Base-by-base conservation (phyloP, 2,329 filamentous ascomycete genomes). In the Monilinia fructicola region DNA sequence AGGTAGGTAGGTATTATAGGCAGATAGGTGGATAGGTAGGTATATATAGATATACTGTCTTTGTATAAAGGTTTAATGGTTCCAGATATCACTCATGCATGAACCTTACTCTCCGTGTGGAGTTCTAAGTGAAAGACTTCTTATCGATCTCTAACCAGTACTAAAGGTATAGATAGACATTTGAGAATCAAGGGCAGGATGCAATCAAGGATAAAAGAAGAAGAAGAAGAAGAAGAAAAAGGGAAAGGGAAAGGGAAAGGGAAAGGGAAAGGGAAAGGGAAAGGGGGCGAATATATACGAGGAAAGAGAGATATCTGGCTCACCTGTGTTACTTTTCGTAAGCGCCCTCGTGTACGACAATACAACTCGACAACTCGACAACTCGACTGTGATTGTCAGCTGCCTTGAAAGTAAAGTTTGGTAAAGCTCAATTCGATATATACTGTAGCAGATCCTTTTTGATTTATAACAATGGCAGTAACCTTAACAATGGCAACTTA, bases 81-180 rank as follows among this genome's bases (percentile, higher is more conserved):
- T 50, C 21, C 21, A 18, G 28, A 50, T 11, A 11, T 26, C 7
- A 28, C 26, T 26, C 7, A 28, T 21, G n/a, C 26, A 18, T 38
- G 28, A 4, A 38, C 23, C 44, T 50, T 21, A 21, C 9, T 7
- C 16, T 18, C 26, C 11, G 21, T 3, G 14, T 52, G 26, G 12
- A 52, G 23, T 12, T 42, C 5, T 38, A 28, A 60, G 58, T 12
- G 26, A 60, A 50, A 60, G 7, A 60, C 58, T 60, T 60, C 58
- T 60, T 50, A 60, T 50, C 18, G 14, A 12, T 11, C 38, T 60
- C 28, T 35, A 60, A 28, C 23, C 28, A 26, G 31, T 12, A 4
- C 11, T 38, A 44, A 12, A 26, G 28, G 6, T 14, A 12, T 26
- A 23, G n/a, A 12, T 26, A 23, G n/a, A 10, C 7, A 18, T 60